A percentile compares a stretch with the other conserved stretches of the same genome.
These are phyloP conservation scores for Cardiospermum halicacabum DNA, from an alignment of 345 rosid species.

Conservation along the genomic window DNA sequence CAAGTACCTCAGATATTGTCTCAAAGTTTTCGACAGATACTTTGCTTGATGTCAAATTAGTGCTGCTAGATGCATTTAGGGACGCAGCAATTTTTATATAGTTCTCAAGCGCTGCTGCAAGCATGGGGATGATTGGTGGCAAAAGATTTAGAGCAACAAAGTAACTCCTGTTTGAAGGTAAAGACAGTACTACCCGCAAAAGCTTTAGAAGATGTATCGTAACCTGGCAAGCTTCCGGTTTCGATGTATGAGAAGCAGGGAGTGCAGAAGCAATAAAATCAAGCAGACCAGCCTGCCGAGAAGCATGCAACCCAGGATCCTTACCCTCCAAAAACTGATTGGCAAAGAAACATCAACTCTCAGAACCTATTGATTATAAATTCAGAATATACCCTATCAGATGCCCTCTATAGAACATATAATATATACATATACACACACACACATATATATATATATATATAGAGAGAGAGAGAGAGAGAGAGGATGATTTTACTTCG, in stretches of 20 bases:
- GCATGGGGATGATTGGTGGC: slow-evolving; percentile 73
- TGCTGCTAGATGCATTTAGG: slow-evolving; percentile 36
- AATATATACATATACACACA: background rate
- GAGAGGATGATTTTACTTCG: too few relatives aligned
- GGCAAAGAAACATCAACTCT: slow-evolving; percentile 13
- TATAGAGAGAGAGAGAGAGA: too few relatives aligned
- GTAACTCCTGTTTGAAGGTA: slow-evolving; percentile 57
- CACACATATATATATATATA: background rate
- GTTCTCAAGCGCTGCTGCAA: slow-evolving; percentile 69
- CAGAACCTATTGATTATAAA: slow-evolving; percentile 15
- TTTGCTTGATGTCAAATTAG: slow-evolving; percentile 37
- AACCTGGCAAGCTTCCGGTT: slow-evolving; percentile 78
- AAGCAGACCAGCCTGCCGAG: slow-evolving; percentile 73
- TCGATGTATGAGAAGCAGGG: slow-evolving; percentile 77
- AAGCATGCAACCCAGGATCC: slow-evolving; percentile 69
- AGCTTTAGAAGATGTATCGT: slow-evolving; percentile 64
- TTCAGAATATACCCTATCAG: background rate
- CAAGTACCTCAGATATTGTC: slow-evolving; percentile 57
- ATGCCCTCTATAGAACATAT: background rate
- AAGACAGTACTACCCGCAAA: slow-evolving; percentile 54
- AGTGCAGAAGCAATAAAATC: slow-evolving; percentile 75
- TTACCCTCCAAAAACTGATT: slow-evolving; percentile 67
- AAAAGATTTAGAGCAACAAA: slow-evolving; percentile 71
- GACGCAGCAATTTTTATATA: slow-evolving; percentile 76
- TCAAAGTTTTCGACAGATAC: slow-evolving; percentile 58